A percentile compares a stretch with the other conserved stretches of the same genome.
Evolutionary conservation across 495 filamentous ascomycete species (phyloP).

Genomic region (Bryoglossum gracile): DNA sequence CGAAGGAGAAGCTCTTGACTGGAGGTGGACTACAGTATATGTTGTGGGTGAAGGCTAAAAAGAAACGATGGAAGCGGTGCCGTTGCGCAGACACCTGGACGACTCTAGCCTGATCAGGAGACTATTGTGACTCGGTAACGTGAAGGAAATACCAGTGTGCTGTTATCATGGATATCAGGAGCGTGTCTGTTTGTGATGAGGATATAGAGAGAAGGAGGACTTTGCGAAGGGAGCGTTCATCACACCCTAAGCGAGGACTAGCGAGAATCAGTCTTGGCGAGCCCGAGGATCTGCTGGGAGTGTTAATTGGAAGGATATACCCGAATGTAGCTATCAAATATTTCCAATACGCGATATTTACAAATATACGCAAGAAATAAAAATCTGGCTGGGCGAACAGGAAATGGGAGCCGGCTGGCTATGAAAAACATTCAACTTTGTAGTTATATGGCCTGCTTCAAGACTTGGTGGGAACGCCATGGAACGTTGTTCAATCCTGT

Average conservation of each 20-base stretch:
- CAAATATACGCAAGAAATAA: too few species aligned
- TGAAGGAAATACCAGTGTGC: slow-evolving; percentile 7
- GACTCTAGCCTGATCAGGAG: background rate
- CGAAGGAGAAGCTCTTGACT: slow-evolving; percentile 1
- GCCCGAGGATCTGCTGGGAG: background rate
- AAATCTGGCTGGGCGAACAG: too few species aligned
- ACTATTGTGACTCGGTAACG: background rate
- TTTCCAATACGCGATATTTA: too few species aligned
- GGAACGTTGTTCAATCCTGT: too few species aligned
- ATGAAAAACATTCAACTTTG: too few species aligned
- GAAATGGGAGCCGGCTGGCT: too few species aligned
- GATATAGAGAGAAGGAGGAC: slow-evolving; percentile 6
- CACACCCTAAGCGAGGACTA: background rate
- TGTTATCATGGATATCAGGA: slow-evolving; percentile 7
- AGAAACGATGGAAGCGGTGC: slow-evolving; percentile 3
- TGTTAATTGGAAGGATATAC: too few species aligned
- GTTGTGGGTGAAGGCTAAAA: slow-evolving; percentile 3
- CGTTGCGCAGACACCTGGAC: background rate
- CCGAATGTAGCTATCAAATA: too few species aligned
- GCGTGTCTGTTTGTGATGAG: slow-evolving; percentile 9
- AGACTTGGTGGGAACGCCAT: too few species aligned
- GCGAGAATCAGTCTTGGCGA: background rate
- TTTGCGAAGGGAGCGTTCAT: slow-evolving; percentile 1
- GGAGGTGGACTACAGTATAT: background rate
- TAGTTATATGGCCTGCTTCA: too few species aligned